Evolutionary conservation across 805 yeast genomes (phyloP), one percentile per base, ranked within the genome.

Genomic region (Kuraishia borneana): DNA sequence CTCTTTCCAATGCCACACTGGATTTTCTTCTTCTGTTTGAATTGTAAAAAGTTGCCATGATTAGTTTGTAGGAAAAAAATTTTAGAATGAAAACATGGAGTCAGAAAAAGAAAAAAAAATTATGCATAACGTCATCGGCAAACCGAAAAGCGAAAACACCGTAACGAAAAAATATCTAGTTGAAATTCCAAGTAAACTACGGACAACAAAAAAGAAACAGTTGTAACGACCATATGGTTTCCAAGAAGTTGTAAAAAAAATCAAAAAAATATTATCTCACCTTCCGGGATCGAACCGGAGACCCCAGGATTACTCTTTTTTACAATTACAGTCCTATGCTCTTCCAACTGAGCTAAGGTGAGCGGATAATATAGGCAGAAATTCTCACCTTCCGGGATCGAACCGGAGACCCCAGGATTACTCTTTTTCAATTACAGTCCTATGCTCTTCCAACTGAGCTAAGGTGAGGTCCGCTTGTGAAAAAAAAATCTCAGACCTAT

Each of bases 241-340:
- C n/a, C n/a, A n/a, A n/a, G n/a, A n/a, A n/a, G n/a, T n/a, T n/a
- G n/a, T n/a, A n/a, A n/a, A n/a, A n/a, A n/a, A n/a, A n/a, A n/a
- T n/a, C n/a, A n/a, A n/a, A n/a, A n/a, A n/a, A n/a, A n/a, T n/a
- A n/a, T n/a, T n/a, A n/a, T 25, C 28, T 25, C 28, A 25, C 28
- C 28, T 25, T 12, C 28, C 28, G 28, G 28, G 28, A 25, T 25
- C 28, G 28, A 25, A 25, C 28, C 28, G 28, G 28, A 12, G 28
- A 25, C 28, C 28, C 28, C 13, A 12, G 13, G 28, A 25, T 25
- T 25, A 25, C 28, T 6, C 6, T 25, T 12, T 10, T 10, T 7
- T n/a, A n/a, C 28, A 12, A 25, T 25, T 25, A 25, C 28, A 25
- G 28, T 25, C 28, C 13, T 12, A 25, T 25, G 28, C 28, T 25